These are phyloP conservation scores for Ceratocystis huliohia DNA, from an alignment of 2,329 filamentous ascomycete species.

Conservation along the genomic window DNA sequence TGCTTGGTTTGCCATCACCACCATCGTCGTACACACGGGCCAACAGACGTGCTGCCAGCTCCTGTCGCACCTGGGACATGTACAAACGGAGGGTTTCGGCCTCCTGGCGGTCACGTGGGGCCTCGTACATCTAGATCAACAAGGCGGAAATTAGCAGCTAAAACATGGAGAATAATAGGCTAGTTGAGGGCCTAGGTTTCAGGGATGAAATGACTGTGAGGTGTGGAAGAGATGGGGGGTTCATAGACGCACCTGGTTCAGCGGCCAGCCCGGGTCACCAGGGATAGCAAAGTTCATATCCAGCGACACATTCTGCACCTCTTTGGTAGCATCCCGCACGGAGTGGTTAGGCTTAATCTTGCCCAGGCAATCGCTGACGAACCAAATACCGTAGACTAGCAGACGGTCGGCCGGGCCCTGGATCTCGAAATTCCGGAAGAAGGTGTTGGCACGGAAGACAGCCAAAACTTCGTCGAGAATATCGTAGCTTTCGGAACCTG, in stretches of 20 bases:
- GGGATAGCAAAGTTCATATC: constrained; percentile 90
- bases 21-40: constrained; percentile 74
- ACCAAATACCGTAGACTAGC: constrained; percentile 92
- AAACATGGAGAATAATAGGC: too few species aligned
- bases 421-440: constrained; percentile 99
- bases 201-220: not conserved
- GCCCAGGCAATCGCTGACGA: constrained; percentile 75
- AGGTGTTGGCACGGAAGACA: constrained; percentile 93
- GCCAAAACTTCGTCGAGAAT: constrained; percentile 85
- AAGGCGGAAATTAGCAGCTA: not conserved
- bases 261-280: constrained; percentile 79
- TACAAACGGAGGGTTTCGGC: constrained; percentile 83
- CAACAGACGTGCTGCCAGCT: constrained; percentile 70
- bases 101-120: constrained; percentile 74
- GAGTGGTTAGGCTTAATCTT: constrained; percentile 70
- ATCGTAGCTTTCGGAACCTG: constrained; percentile 87
- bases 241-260: constrained; percentile 60
- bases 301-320: constrained; percentile 78
- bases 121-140: constrained; percentile 60
- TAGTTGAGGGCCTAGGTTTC: not conserved
- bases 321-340: constrained; percentile 50
- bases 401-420: constrained; percentile 89
- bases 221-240: not conserved
- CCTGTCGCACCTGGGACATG: constrained; percentile 83
- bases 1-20: constrained; percentile 53